Evolutionary conservation across 441 rosid species (phyloP).

Genomic region (Eutrema salsugineum): DNA sequence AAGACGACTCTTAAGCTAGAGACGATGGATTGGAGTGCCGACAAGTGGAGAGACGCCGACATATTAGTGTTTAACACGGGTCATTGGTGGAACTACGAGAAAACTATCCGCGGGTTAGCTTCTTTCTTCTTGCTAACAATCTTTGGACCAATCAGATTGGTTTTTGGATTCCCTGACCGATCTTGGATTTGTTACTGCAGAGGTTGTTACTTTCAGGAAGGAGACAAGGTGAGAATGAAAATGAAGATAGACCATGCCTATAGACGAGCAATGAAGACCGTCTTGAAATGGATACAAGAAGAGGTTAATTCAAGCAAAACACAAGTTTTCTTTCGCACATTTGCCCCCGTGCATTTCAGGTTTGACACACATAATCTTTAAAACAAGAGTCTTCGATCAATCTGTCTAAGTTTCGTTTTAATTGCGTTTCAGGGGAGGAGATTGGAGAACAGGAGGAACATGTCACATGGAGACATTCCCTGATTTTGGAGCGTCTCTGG

Average conservation of each 20-base stretch:
- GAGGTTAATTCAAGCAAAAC: conserved; percentile 67
- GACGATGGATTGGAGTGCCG: conserved; percentile 76
- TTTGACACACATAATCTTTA: conserved; percentile 18
- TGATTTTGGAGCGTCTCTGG: conserved; percentile 49
- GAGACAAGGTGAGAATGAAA: conserved; percentile 46
- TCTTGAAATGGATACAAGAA: conserved; percentile 58
- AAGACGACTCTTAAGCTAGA: conserved; percentile 75
- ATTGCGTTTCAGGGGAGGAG: conserved; percentile 60
- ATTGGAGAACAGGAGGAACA: conserved; percentile 81
- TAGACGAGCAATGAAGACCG: conserved; percentile 58
- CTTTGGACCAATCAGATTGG: neutral
- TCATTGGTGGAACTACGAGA: conserved; percentile 98
- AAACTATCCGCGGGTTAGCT: conserved; percentile 76
- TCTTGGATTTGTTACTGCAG: conserved; percentile 36
- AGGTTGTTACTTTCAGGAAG: conserved; percentile 88
- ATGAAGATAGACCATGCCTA: conserved; percentile 73
- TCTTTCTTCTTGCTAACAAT: neutral
- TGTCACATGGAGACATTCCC: conserved; percentile 87
- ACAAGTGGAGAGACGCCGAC: conserved; percentile 73
- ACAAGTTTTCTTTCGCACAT: conserved; percentile 84
- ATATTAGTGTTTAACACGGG: conserved; percentile 79
- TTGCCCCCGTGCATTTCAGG: conserved; percentile 98
- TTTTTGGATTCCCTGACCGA: neutral
- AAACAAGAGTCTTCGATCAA: neutral
- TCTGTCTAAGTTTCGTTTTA: neutral